These are phyloP conservation scores for Mycena chlorophos DNA, from an alignment of 768 basidiomycete genomes.

Conservation along the genomic window DNA sequence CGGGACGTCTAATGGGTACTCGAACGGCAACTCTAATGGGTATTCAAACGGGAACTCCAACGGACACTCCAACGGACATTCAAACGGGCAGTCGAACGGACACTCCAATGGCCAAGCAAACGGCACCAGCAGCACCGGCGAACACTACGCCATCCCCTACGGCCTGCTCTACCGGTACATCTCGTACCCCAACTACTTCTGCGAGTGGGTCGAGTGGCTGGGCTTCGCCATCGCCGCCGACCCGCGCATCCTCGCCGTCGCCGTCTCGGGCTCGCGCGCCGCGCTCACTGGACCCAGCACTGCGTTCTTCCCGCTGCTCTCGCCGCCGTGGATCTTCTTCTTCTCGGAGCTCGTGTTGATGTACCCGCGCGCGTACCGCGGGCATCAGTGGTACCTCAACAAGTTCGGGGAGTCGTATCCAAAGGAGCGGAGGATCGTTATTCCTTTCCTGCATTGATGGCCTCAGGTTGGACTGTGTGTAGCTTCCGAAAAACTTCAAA, in stretches of 20 bases:
- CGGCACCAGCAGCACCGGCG: conserved; percentile 28
- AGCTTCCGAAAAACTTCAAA: too few relatives aligned
- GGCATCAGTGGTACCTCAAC: conserved; percentile 82
- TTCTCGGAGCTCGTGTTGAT: conserved; percentile 71
- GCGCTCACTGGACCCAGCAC: conserved; percentile 21
- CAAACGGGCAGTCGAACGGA: neutral
- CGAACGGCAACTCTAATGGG: neutral
- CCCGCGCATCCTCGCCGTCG: conserved; percentile 32
- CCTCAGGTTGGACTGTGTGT: too few relatives aligned
- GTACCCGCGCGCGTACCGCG: conserved; percentile 78
- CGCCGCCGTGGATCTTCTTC: conserved; percentile 83
- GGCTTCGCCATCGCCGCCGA: conserved; percentile 81
- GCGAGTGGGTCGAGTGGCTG: conserved; percentile 94
- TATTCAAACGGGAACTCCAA: neutral
- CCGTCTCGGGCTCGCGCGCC: conserved; percentile 2
- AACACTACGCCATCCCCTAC: conserved; percentile 79
- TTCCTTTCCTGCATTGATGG: conserved; percentile 79
- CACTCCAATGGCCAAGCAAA: conserved; percentile 20
- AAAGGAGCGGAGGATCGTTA: conserved; percentile 66
- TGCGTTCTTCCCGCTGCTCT: conserved; percentile 41
- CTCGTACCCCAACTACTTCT: conserved; percentile 92
- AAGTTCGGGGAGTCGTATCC: conserved; percentile 81
- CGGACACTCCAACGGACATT: neutral
- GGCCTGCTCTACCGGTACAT: conserved; percentile 75
- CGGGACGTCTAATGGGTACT: conserved; percentile 12